phyloP scores from a whole-genome alignment of 805 yeast species.

The Jamesozyma hellenica region DNA sequence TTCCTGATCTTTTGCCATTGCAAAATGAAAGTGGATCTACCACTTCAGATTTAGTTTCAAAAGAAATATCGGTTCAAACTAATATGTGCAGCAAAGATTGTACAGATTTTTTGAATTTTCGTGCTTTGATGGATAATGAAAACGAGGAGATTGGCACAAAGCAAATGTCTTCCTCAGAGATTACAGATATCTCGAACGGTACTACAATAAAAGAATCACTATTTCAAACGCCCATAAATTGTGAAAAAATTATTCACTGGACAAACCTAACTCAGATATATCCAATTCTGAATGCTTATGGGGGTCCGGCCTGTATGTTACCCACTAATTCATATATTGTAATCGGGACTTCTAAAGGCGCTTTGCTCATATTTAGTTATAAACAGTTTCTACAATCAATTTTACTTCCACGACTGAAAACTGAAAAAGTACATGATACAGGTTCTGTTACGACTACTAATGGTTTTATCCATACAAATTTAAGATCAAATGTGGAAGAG shows the following conservation, averaged over 20 bases:
- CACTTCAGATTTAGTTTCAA: neutral
- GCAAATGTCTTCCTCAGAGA: neutral
- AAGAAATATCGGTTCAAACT: neutral
- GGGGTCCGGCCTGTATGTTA: conserved; percentile 40
- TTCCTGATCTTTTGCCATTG: too few species aligned
- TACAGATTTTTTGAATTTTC: neutral
- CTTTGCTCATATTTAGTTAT: conserved; percentile 55
- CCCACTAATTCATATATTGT: conserved; percentile 39
- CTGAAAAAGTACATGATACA: neutral
- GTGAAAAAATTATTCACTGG: conserved; percentile 11
- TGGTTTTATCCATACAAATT: neutral
- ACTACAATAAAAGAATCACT: neutral
- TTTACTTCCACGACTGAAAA: conserved; percentile 13
- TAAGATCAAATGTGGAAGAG: conserved; percentile 41
- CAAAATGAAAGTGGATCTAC: too few species aligned
- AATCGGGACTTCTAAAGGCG: conserved; percentile 65
- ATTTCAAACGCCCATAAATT: neutral
- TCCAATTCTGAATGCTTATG: conserved; percentile 31
- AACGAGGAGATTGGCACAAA: neutral
- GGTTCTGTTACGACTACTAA: neutral
- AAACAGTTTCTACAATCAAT: conserved; percentile 46
- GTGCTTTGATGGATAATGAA: neutral
- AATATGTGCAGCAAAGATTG: neutral
- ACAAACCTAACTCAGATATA: conserved; percentile 16
- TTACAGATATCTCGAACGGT: neutral